Percentiles rank a stretch among this genome's conserved stretches.
Conservation (phyloP, 495 filamentous ascomycete genomes). For the Penicillium bialowiezense region DNA sequence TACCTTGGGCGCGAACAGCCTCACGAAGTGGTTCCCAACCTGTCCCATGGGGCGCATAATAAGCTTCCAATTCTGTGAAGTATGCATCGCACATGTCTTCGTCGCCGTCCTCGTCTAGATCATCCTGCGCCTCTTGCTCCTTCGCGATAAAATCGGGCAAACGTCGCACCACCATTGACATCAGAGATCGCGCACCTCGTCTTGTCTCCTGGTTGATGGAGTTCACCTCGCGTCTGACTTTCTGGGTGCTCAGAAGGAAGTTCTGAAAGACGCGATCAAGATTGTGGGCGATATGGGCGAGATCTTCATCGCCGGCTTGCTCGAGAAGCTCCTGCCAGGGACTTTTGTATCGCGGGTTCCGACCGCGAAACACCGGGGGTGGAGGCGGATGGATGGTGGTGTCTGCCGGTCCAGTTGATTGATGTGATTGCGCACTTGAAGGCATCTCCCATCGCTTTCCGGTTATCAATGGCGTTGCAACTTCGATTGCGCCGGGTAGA, state of each 20-base stretch:
- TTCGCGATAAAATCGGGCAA: constrained; percentile 61
- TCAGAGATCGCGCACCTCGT: constrained; percentile 51
- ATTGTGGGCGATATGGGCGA: constrained; percentile 37
- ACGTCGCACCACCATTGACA: constrained; percentile 63
- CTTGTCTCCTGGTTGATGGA: neutral
- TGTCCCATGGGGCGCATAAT: constrained; percentile 46
- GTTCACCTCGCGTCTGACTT: constrained; percentile 2
- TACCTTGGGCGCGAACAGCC: constrained; percentile 65
- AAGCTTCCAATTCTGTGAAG: constrained; percentile 64
- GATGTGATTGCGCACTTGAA: constrained; percentile 14
- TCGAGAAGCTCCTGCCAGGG: constrained; percentile 42
- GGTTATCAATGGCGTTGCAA: constrained; percentile 45
- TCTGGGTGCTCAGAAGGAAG: constrained; percentile 36
- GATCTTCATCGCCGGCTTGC: constrained; percentile 30
- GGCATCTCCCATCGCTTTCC: constrained; percentile 30
- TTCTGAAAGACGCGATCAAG: constrained; percentile 39
- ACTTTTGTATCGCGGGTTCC: constrained; percentile 30
- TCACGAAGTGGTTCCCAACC: constrained; percentile 67
- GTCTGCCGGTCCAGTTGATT: neutral
- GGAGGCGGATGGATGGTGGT: neutral
- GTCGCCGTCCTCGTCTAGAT: constrained; percentile 45
- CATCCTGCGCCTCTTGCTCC: constrained; percentile 55
- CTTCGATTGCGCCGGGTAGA: constrained; percentile 45
- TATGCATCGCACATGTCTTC: constrained; percentile 51
- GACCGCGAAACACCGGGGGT: constrained; percentile 14